Evolutionary conservation across 23 red algal genomes (phyloP).

Genomic region (Gracilaria domingensis): DNA sequence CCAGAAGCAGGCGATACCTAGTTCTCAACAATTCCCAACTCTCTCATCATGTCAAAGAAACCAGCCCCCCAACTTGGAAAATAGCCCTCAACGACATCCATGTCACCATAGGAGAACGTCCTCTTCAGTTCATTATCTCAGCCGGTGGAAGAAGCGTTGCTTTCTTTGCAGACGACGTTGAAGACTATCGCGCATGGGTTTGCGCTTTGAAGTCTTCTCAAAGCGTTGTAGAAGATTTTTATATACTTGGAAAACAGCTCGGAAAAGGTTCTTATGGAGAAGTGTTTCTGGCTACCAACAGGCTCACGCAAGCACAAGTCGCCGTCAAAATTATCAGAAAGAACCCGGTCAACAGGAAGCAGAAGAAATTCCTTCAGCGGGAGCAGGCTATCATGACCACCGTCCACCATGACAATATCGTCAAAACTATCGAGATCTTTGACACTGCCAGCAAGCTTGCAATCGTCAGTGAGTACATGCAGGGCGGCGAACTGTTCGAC

Average conservation of each 20-base stretch:
- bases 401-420: constrained; percentile 80
- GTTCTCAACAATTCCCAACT: constrained; percentile 67
- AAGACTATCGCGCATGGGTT: constrained; percentile 68
- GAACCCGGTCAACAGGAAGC: constrained; percentile 80
- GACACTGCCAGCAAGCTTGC: constrained; percentile 62
- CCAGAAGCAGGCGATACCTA: constrained; percentile 68
- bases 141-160: constrained; percentile 68
- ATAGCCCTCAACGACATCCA: constrained; percentile 76
- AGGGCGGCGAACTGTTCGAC: constrained; percentile 89
- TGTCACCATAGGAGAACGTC: constrained; percentile 62
- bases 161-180: constrained; percentile 80
- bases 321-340: constrained; percentile 76
- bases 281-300: constrained; percentile 66
- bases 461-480: constrained; percentile 86
- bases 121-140: constrained; percentile 78
- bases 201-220: constrained; percentile 76
- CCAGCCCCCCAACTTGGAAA: constrained; percentile 74
- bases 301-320: constrained; percentile 28
- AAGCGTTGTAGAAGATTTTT: constrained; percentile 77
- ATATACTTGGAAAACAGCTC: constrained; percentile 67
- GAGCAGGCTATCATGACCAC: constrained; percentile 83
- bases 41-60: constrained; percentile 80
- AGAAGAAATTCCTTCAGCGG: constrained; percentile 84
- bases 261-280: constrained; percentile 89
- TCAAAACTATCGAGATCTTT: constrained; percentile 83